A percentile compares a stretch with the other conserved stretches of the same genome.
Conservation (phyloP, 2,329 filamentous ascomycete species). For the Penicillium sclerotiorum region DNA sequence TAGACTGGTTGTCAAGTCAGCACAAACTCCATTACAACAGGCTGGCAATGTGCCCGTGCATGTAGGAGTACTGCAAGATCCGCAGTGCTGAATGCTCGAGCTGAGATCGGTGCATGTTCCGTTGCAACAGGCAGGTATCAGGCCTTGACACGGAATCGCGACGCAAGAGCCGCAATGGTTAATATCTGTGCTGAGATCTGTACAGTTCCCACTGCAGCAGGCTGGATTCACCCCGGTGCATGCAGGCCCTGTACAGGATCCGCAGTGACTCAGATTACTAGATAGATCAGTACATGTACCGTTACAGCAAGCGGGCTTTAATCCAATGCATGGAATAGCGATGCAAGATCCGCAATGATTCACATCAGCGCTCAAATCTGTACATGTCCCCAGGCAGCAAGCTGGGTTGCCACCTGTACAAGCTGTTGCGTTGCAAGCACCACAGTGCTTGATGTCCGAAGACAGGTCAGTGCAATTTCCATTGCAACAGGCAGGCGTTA, state of each 20-base stretch:
- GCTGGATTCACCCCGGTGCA: neutral
- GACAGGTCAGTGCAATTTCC: conserved; percentile 12
- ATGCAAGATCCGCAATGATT: conserved; percentile 13
- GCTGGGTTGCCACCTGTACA: conserved; percentile 13
- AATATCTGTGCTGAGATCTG: conserved; percentile 12
- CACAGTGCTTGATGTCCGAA: conserved; percentile 9
- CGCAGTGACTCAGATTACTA: neutral
- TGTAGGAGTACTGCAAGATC: conserved; percentile 10
- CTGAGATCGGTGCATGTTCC: conserved; percentile 16
- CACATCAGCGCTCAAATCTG: conserved; percentile 8
- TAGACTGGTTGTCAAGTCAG: conserved; percentile 6
- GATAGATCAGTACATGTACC: conserved; percentile 9
- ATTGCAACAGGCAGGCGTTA: conserved; percentile 8
- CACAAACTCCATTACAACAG: conserved; percentile 12
- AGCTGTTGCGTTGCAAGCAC: conserved; percentile 6
- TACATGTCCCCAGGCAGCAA: conserved; percentile 14
- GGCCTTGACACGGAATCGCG: conserved; percentile 9
- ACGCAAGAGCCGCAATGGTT: conserved; percentile 18
- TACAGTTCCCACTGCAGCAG: conserved; percentile 10
- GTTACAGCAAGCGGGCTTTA: conserved; percentile 11
- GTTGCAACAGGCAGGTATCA: conserved; percentile 15
- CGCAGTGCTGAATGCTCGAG: conserved; percentile 13
- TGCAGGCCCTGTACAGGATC: neutral
- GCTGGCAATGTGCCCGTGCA: conserved; percentile 11
- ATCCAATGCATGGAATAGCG: conserved; percentile 6